Percentiles rank a stretch among this genome's conserved stretches.
Conservation (phyloP, 1,284 basidiomycete species). For the Vanrija pseudolonga region DNA sequence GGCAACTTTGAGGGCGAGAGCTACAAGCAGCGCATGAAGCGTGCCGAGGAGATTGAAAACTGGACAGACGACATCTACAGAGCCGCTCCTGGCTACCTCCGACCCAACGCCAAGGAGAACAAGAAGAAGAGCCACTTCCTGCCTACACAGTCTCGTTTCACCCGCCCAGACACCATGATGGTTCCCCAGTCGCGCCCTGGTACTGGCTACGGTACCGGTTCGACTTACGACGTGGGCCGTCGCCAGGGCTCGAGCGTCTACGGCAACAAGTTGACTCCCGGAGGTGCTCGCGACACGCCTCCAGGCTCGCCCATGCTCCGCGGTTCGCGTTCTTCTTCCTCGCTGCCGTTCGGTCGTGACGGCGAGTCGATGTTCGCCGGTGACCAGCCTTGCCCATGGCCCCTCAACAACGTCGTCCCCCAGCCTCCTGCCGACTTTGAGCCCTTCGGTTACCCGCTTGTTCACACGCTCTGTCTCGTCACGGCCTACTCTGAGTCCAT, state of each 20-base stretch:
- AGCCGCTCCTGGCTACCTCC: conserved; percentile 83
- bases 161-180: conserved; percentile 65
- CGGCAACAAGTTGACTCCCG: conserved; percentile 39
- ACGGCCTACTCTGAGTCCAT: conserved; percentile 98
- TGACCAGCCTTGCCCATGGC: conserved; percentile 71
- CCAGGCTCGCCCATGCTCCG: conserved; percentile 71
- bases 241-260: conserved; percentile 44
- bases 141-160: conserved; percentile 80
- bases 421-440: conserved; percentile 89
- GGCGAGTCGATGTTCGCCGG: conserved; percentile 42
- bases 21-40: conserved; percentile 88
- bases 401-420: conserved; percentile 76
- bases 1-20: conserved; percentile 92
- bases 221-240: conserved; percentile 12
- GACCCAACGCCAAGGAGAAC: conserved; percentile 74
- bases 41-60: conserved; percentile 86
- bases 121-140: conserved; percentile 60
- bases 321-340: conserved; percentile 77
- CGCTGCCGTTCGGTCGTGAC: conserved; percentile 54
- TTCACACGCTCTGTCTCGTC: conserved; percentile 91
- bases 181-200: conserved; percentile 61
- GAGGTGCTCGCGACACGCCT: conserved; percentile 55
- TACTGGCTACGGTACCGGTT: conserved; percentile 67
- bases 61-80: conserved; percentile 97
- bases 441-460: conserved; percentile 93